A percentile compares a stretch with the other conserved stretches of the same genome.
Evolutionary conservation across 2,329 filamentous ascomycete species (phyloP).

Genomic region (Fusarium mangiferae): DNA sequence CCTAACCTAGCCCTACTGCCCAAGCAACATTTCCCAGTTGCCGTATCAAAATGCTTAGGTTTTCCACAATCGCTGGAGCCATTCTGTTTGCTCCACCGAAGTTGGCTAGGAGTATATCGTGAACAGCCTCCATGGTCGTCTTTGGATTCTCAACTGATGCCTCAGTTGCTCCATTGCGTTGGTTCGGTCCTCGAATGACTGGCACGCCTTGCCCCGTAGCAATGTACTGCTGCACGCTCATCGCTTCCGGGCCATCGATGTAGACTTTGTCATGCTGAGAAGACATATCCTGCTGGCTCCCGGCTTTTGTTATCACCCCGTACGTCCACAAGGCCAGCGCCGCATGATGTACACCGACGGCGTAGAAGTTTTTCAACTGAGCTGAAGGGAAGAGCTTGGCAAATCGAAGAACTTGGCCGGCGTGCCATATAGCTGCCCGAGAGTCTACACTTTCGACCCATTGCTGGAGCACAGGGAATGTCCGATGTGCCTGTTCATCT

Average conservation of each 20-base stretch:
- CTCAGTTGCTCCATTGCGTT: slow-evolving; percentile 45
- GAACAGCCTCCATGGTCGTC: slow-evolving; percentile 67
- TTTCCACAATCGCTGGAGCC: slow-evolving; percentile 72
- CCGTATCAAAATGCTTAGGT: slow-evolving; percentile 71
- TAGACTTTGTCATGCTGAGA: slow-evolving; percentile 57
- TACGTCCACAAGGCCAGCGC: slow-evolving; percentile 76
- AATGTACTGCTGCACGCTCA: slow-evolving; percentile 67
- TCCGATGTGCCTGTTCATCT: slow-evolving; percentile 69
- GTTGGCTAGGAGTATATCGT: slow-evolving; percentile 66
- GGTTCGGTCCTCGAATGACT: slow-evolving; percentile 55
- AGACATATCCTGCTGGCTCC: slow-evolving; percentile 45
- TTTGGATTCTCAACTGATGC: slow-evolving; percentile 65
- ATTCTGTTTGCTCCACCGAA: slow-evolving; percentile 56
- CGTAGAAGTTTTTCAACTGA: slow-evolving; percentile 72
- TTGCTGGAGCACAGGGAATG: slow-evolving; percentile 67
- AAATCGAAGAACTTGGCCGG: slow-evolving; percentile 72
- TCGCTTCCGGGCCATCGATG: slow-evolving; percentile 66
- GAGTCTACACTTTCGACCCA: slow-evolving; percentile 68
- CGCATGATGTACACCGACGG: slow-evolving; percentile 75
- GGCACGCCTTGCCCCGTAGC: slow-evolving; percentile 64
- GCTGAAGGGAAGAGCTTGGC: slow-evolving; percentile 65
- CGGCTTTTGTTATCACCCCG: slow-evolving; percentile 65
- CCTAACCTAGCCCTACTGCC: slow-evolving; percentile 49
- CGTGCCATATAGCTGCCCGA: slow-evolving; percentile 72
- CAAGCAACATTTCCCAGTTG: slow-evolving; percentile 66